Evolutionary conservation across 164 flowering plant genomes (phyloP).

Genomic region (Saururus chinensis): DNA sequence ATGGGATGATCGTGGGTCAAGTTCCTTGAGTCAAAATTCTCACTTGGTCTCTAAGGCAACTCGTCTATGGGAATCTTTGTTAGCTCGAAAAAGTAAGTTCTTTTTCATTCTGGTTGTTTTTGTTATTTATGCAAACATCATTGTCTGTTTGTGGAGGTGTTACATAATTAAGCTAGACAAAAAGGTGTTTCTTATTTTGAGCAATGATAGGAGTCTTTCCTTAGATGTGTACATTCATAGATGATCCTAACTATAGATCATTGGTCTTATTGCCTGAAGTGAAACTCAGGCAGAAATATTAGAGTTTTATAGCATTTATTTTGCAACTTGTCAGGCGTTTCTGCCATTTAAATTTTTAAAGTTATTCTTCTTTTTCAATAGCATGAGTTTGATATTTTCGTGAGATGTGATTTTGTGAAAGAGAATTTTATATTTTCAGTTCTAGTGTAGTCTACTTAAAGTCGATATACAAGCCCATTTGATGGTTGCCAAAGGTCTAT

Average conservation of each 20-base stretch:
- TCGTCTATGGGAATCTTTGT: constrained; percentile 90
- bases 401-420: neutral
- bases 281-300: neutral
- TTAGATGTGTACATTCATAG: neutral
- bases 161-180: neutral
- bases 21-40: constrained; percentile 81
- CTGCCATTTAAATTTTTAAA: neutral
- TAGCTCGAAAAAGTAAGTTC: constrained; percentile 76
- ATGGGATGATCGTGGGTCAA: constrained; percentile 85
- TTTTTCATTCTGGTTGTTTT: neutral
- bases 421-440: too few species aligned
- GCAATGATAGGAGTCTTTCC: neutral
- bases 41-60: constrained; percentile 94
- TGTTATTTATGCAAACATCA: neutral
- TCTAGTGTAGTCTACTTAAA: too few species aligned
- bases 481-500: too few species aligned
- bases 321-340: neutral
- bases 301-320: neutral
- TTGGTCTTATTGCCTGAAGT: neutral
- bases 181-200: neutral
- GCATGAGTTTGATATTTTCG: neutral
- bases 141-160: neutral
- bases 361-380: neutral
- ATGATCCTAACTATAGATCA: neutral
- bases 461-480: too few species aligned